Evolutionary conservation across 495 filamentous ascomycete species (phyloP), one percentile per base, ranked within the genome.

Genomic region (Penicillium verhagenii): DNA sequence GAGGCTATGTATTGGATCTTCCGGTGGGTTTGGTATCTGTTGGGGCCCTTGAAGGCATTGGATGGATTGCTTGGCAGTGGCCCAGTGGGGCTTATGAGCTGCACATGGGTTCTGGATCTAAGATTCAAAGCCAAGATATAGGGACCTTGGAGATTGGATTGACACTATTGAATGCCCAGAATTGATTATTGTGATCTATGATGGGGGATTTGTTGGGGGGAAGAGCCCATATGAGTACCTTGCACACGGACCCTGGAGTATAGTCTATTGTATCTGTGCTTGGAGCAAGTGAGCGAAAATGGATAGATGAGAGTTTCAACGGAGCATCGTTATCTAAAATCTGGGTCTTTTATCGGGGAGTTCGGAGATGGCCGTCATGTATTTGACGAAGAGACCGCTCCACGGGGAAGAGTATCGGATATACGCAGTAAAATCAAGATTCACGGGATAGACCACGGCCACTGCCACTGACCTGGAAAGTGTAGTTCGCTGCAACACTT

Each of bases 361-460:
- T 6, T 53, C 56, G 52, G 60, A 53, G 39, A 47, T 24, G 53
- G 19, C 57, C 53, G 42, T 38, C 28, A 37, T 24, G 2, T 39
- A 13, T 3, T 39, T 23, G 11, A 6, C 26, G 16, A n/a, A 37
- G 40, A 20, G 14, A 43, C 28, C 2, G 33, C 33, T 35, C 28
- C 18, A 46, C 52, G 53, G 48, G 28, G 25, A 31, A 53, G 42
- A 40, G 43, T 43, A 54, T 38, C 25, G 7, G 14, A 29, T 55
- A 4, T 54, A 46, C 57, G n/a, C 24, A 20, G 54, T 56, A 60
- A n/a, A 14, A 47, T 57, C 26, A 40, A 31, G 35, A 57, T 43
- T 53, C 50, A 53, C 42, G 38, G 24, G 11, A 28, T 50, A 37
- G 51, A n/a, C n/a, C n/a, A n/a, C n/a, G n/a, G n/a, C n/a, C n/a